Evolutionary conservation across 2,329 filamentous ascomycete species (phyloP).

Genomic region (Sclerotinia minor): DNA sequence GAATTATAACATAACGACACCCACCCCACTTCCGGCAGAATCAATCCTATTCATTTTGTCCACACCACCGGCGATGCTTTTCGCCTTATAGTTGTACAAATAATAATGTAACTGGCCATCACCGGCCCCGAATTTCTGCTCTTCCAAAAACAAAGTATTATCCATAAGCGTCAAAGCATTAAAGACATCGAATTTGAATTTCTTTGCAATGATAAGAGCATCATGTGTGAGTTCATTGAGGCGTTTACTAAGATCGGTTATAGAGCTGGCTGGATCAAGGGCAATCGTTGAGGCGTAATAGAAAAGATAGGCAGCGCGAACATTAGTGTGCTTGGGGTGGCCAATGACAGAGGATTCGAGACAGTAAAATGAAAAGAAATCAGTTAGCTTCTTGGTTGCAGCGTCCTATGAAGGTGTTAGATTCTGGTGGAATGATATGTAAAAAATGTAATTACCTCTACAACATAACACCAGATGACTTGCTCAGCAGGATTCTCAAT

Average conservation of each 20-base stretch:
- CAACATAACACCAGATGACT: slow-evolving; percentile 92
- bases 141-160: slow-evolving; percentile 87
- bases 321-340: slow-evolving; percentile 71
- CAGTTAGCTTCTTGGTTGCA: slow-evolving; percentile 77
- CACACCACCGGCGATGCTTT: slow-evolving; percentile 81
- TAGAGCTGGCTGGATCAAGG: slow-evolving; percentile 58
- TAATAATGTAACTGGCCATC: slow-evolving; percentile 97
- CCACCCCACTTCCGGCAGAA: slow-evolving; percentile 79
- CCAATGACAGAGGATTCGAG: slow-evolving; percentile 91
- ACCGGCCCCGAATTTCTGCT: slow-evolving; percentile 92
- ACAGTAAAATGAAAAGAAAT: slow-evolving; percentile 96
- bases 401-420: slow-evolving; percentile 47
- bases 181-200: slow-evolving; percentile 86
- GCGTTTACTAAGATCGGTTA: slow-evolving; percentile 67
- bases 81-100: slow-evolving; percentile 92
- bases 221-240: slow-evolving; percentile 81
- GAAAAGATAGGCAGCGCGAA: slow-evolving; percentile 92
- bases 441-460: slow-evolving; percentile 58
- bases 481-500: slow-evolving; percentile 67
- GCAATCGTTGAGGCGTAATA: slow-evolving; percentile 90
- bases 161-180: slow-evolving; percentile 93
- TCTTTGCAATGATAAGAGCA: slow-evolving; percentile 83
- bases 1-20: slow-evolving; percentile 74
- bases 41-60: slow-evolving; percentile 78
- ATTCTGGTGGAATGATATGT: not conserved